These are phyloP conservation scores for Lachancea nothofagi DNA, from an alignment of 805 yeast genomes.

Conservation along the genomic window DNA sequence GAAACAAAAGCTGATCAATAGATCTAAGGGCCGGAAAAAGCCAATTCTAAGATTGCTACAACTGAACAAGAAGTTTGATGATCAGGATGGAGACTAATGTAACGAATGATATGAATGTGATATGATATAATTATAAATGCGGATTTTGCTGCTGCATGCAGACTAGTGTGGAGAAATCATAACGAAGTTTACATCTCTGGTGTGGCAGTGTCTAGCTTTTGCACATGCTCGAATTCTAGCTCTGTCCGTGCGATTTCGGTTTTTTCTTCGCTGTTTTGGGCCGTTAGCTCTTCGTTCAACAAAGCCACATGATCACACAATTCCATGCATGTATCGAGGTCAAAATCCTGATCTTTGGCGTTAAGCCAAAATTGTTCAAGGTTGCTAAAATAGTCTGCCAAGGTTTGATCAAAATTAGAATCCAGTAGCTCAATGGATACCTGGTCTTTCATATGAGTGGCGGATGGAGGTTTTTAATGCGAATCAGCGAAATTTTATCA, in stretches of 20 bases:
- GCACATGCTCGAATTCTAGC: slow-evolving; percentile 1
- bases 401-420: slow-evolving; percentile 9
- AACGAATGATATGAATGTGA: neutral
- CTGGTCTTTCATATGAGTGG: slow-evolving; percentile 2
- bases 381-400: slow-evolving; percentile 13
- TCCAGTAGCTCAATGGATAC: slow-evolving; percentile 12
- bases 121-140: neutral
- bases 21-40: slow-evolving; percentile 28
- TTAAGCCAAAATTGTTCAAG: slow-evolving; percentile 13
- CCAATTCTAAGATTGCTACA: slow-evolving; percentile 27
- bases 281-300: slow-evolving; percentile 9
- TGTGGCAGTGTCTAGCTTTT: neutral
- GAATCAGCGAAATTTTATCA: too few relatives aligned
- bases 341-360: slow-evolving; percentile 14
- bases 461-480: too few relatives aligned
- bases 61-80: slow-evolving; percentile 14
- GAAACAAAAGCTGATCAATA: slow-evolving; percentile 19
- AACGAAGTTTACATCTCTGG: neutral
- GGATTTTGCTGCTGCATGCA: neutral
- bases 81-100: slow-evolving; percentile 2
- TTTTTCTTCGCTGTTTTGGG: slow-evolving; percentile 3
- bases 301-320: slow-evolving; percentile 13
- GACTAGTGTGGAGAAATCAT: too few relatives aligned
- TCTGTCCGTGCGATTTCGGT: slow-evolving; percentile 1
- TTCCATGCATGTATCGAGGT: slow-evolving; percentile 14